Base-by-base conservation (phyloP, 1,284 basidiomycete species). In the Xerocomus minutiporus region DNA sequence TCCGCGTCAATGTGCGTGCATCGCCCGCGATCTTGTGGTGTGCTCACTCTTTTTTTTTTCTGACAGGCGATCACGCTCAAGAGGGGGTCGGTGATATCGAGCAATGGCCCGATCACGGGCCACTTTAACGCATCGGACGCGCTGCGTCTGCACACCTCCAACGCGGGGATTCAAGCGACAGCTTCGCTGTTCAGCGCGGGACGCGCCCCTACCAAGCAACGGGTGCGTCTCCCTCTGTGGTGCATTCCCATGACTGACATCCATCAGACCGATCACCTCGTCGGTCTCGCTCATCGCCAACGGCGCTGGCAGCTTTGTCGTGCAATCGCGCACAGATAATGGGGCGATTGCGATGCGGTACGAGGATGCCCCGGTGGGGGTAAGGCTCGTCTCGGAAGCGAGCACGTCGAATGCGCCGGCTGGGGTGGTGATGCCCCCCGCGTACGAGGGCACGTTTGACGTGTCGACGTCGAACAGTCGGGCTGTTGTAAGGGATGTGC, bases 371-470 rank as follows among this genome's bases (percentile, higher is more conserved):
- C 71, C 77, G 0, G 15, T 64, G 1, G 56, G 62, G 13, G 62
- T 71, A 0, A 57, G 48, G 7, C 68, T 79, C 20, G 52, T 44
- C 2, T 62, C 76, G 11, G 54, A 61, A 1, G 74, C 59, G 13
- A 58, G 55, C 15, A 75, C 75, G 1, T 63, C 71, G 4, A 80
- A 81, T 43, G 54, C 63, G 0, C 58, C 59, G 0, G 73, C 70
- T 9, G 50, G 39, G 3, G 69, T 79, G 12, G 59, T 52, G 23
- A 60, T 81, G 46, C 70, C 74, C 26, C 63, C 71, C 2, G 60
- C 73, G 1, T 81, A 66, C 46, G 74, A 80, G 54, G 78, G 79
- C 4, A 59, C 55, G 3, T 75, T 74, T 46, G 57, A 65, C 0
- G 57, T 77, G 29, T 31, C 51, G n/a, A 72, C 75, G 17, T 71